Evolutionary conservation across 305 asterid genomes (phyloP), one percentile per base, ranked within the genome.

Genomic region (Fraxinus floribunda): DNA sequence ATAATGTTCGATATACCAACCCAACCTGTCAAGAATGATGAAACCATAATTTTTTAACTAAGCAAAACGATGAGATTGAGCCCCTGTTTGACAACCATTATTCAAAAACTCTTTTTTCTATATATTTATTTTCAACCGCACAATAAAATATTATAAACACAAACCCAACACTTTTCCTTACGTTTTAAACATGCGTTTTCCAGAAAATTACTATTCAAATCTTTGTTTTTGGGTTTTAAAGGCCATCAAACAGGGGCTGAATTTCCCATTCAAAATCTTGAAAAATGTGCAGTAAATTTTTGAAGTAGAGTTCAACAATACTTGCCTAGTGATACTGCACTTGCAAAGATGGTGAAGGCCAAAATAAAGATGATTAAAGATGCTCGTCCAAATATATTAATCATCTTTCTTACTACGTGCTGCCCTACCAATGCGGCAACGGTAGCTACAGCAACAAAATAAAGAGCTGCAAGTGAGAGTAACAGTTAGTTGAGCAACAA

Each of bases 401-500:
- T 88, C 75, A 91, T 80, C 89, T 88, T 92, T 13, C 95, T 80
- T 77, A 93, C 95, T 39, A 92, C 88, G 44, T 87, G 92, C 55
- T 92, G 93, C 77, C 97, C 97, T 0, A 89, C 89, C 76, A 92
- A 78, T 34, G 97, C 97, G 75, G 97, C 92, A 76, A 88, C 57
- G 1, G 91, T 89, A 68, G 97, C 94, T 83, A 93, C 94, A 11
- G 32, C 84, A 35, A 91, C 86, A 24, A 93, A 92, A 83, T 93
- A 92, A 70, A 92, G 52, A 9, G 97, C 96, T 93, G 93, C 87
- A 82, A 84, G 73, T 80, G 71, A 83, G 22, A 20, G 30, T 2
- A 5, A 30, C 5, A 3, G 55, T 29, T 35, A 70, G 18, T 66
- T 5, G 39, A 70, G 39, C 20, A 68, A 70, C 8, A 18, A 30